These are phyloP conservation scores for Cladochytrium tenue DNA, from an alignment of 371 early-diverging fungal species.

Conservation along the genomic window DNA sequence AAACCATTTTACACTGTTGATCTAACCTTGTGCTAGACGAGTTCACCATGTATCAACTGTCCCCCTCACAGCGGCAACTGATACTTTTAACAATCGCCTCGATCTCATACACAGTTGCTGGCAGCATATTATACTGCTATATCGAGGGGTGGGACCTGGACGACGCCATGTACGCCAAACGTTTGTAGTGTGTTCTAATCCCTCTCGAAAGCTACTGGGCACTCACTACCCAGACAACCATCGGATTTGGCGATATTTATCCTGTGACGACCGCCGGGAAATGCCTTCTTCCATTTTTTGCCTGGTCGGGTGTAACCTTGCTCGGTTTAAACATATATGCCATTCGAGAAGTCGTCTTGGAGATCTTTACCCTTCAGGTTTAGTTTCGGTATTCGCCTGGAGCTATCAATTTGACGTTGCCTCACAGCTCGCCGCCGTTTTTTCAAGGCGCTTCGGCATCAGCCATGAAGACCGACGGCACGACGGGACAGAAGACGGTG, in stretches of 20 bases:
- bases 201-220: constrained; percentile 21
- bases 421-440: constrained; percentile 14
- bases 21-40: background rate
- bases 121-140: constrained; percentile 27
- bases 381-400: background rate
- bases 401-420: background rate
- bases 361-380: constrained; percentile 42
- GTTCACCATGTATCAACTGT: constrained; percentile 40
- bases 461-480: too few species aligned
- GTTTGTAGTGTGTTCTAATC: constrained; percentile 17
- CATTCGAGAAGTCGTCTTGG: constrained; percentile 43
- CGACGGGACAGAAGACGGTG: background rate
- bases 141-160: constrained; percentile 48
- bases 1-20: background rate
- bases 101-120: constrained; percentile 27
- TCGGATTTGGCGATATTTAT: constrained; percentile 50
- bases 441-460: constrained; percentile 15
- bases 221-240: constrained; percentile 39
- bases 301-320: constrained; percentile 35
- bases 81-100: constrained; percentile 38
- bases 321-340: constrained; percentile 45
- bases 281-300: constrained; percentile 27
- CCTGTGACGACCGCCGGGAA: constrained; percentile 37
- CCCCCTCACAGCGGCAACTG: constrained; percentile 44
- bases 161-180: constrained; percentile 25